These are phyloP conservation scores for Pyrus communis DNA, from an alignment of 306 rosid genomes.

Conservation along the genomic window DNA sequence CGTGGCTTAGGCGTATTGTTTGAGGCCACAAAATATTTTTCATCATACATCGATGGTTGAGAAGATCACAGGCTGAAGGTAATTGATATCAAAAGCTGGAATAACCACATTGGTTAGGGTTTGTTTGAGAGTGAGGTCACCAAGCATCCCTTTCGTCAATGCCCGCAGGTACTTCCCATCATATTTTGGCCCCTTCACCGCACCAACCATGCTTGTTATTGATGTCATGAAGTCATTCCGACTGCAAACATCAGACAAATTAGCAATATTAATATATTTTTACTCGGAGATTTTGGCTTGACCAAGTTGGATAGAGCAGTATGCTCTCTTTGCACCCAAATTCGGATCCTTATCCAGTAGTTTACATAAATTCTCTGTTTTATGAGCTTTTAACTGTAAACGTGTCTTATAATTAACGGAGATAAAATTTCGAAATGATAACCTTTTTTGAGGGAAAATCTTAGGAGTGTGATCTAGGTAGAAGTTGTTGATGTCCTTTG, in stretches of 20 bases:
- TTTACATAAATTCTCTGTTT: no score
- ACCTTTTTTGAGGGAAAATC: constrained; percentile 23
- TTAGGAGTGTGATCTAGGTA: constrained; percentile 10
- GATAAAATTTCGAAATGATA: no score
- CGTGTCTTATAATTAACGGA: no score
- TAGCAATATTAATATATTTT: no score
- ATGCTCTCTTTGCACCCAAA: no score
- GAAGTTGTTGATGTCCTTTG: constrained; percentile 17
- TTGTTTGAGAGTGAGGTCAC: constrained; percentile 28
- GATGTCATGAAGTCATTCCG: neutral
- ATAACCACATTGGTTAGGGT: constrained; percentile 31
- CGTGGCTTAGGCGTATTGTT: neutral
- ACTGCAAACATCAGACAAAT: neutral
- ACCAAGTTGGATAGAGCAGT: no score
- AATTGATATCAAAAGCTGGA: constrained; percentile 34
- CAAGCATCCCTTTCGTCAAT: constrained; percentile 15
- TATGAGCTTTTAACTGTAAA: no score
- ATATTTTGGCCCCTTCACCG: constrained; percentile 29
- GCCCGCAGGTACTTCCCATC: constrained; percentile 28
- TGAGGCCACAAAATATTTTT: no score
- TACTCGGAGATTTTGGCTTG: no score
- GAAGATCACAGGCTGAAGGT: constrained; percentile 37
- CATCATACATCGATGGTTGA: constrained; percentile 25
- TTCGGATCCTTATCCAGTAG: no score
- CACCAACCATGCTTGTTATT: neutral